Base-by-base conservation (phyloP, 1,284 basidiomycete genomes). In the Pisolithus thermaeus region DNA sequence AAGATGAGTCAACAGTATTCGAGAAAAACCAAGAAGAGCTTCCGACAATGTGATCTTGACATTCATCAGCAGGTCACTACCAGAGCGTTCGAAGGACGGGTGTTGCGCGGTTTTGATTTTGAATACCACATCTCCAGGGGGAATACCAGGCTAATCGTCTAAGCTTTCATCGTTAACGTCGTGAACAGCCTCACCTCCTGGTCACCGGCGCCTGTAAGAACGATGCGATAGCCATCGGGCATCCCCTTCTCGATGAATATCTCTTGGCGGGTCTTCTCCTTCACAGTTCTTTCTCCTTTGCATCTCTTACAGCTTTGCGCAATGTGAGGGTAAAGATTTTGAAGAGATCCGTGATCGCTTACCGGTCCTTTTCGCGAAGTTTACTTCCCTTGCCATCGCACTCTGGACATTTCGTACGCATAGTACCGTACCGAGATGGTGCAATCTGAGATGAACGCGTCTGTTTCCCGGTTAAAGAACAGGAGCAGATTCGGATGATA, bases 231-330 rank as follows among this genome's bases (percentile, higher is more conserved):
- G 6, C 84, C 81, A 62, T 95, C 83, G 7, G 82, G 70, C 80
- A 93, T 94, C n/a, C 95, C 95, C 50, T 84, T 85, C 61, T 95
- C 90, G 41, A 98, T 79, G 58, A 83, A 77, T 27, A 95, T 86
- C 58, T 94, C 91, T 58, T 92, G 84, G 47, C 89, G 82, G 46
- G 87, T 90, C 75, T 94, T 97, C 64, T 95, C 92, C 60, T 87
- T 87, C 42, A 88, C 79, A 0, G 84, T 89, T 67, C 87, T 89
- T 50, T 80, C 78, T 8, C 95, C 95, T 64, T 96, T 95, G 71
- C 95, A 99, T 66, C 92, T 95, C 71, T 94, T 97, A 75, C 95
- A 98, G 56, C 91, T 94, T 60, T 23, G 35, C 47, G 42, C 39
- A 3, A 32, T 16, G 37, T 52, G 50, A 59, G 48, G 52, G 7